Base-by-base conservation (phyloP, 169 alveolate genomes). In the Eimeria falciformis region DNA sequence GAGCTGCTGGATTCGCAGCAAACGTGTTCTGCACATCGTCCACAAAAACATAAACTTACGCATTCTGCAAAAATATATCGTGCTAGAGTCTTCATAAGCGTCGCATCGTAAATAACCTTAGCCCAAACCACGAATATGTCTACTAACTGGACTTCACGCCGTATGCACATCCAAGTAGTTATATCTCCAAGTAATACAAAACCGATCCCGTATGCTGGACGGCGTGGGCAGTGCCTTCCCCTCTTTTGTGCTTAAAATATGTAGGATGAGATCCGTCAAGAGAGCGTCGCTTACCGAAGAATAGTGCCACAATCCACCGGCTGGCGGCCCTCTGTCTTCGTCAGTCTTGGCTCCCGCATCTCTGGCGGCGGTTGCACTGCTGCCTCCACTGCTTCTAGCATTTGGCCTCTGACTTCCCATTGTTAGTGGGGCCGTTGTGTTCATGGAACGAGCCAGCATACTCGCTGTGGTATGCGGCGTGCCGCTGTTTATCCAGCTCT, bases 401-500 rank as follows among this genome's bases (percentile, higher is more conserved):
- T n/a, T 62, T 14, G 73, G 73, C 46, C 73, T 62, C 29, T 62
- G 73, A 14, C 33, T n/a, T 6, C 12, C 73, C 29, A 62, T n/a
- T 12, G 62, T 12, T 0, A 50, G 11, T 12, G 62, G 62, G n/a
- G 73, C 73, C n/a, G 73, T n/a, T 14, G 73, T 62, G 29, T 29
- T 0, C 11, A n/a, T n/a, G 25, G 73, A 62, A n/a, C 73, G 73
- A 7, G 73, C 73, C 33, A 14, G n/a, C 37, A 62, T 29, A n/a
- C 73, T 62, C 11, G 73, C 73, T 9, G 37, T n/a, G 17, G 73
- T 62, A 29, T 62, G 73, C 12, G 73, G 12, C 37, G 37, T 29
- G n/a, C 37, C 73, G 73, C 73, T 62, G 73, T n/a, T 62, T 6
- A 62, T n/a, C 73, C 73, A 62, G 73, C 73, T 62, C 25, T 62